Percentiles rank a stretch among this genome's conserved stretches.
Conservation (phyloP, 1,284 basidiomycete species). For the Cryptococcus deneoformans region DNA sequence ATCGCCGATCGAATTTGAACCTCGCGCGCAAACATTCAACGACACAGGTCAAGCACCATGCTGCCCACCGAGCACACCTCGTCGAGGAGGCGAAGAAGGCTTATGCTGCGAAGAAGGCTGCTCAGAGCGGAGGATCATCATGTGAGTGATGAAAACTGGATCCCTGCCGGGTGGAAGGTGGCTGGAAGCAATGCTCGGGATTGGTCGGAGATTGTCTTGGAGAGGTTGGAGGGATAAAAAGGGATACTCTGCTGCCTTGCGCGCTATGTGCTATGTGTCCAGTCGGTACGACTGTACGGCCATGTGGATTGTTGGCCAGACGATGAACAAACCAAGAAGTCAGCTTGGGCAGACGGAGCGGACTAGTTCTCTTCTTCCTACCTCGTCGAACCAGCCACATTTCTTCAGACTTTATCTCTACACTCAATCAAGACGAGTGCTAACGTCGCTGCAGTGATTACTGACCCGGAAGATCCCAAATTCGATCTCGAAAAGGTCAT, state of each 20-base stretch:
- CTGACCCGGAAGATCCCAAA: slow-evolving; percentile 89
- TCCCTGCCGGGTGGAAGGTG: too few species aligned
- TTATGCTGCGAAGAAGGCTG: slow-evolving; percentile 73
- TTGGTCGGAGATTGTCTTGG: background rate
- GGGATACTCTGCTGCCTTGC: too few species aligned
- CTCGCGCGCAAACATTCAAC: background rate
- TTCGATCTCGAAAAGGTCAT: slow-evolving; percentile 97
- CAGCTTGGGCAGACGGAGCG: too few species aligned
- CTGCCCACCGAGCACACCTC: slow-evolving; percentile 64
- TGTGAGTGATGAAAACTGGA: slow-evolving; percentile 16
- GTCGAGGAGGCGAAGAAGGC: slow-evolving; percentile 86
- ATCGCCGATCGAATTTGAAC: too few species aligned
- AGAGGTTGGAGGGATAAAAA: background rate
- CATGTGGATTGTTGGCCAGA: too few species aligned
- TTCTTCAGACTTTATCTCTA: background rate
- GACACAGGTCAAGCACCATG: slow-evolving; percentile 18
- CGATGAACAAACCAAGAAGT: too few species aligned
- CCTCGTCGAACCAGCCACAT: background rate
- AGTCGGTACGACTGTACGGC: too few species aligned
- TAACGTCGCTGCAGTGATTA: slow-evolving; percentile 57
- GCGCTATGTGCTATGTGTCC: too few species aligned
- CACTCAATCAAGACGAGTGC: background rate
- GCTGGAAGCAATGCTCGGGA: background rate
- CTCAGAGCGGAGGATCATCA: slow-evolving; percentile 28
- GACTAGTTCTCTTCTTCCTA: slow-evolving; percentile 4